phyloP scores from a whole-genome alignment of 2,329 filamentous ascomycete species.

The Sclerotinia trifoliorum region DNA sequence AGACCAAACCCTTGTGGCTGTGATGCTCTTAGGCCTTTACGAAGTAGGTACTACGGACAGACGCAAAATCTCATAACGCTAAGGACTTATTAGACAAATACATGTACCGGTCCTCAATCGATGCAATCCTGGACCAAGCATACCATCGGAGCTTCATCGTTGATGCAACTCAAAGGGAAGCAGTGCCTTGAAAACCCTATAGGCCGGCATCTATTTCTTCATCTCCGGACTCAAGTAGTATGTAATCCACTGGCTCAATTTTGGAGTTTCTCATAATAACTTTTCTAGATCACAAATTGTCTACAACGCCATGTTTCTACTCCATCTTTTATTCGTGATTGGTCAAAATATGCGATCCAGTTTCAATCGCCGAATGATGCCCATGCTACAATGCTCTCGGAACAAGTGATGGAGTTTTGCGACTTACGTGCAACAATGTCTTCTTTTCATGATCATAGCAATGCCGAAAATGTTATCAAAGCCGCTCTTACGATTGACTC shows the following conservation, averaged over 20 bases:
- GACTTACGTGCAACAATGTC: conserved; percentile 33
- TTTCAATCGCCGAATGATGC: conserved; percentile 28
- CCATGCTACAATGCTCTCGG: conserved; percentile 43
- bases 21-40: conserved; percentile 35
- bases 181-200: conserved; percentile 48
- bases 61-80: conserved; percentile 46
- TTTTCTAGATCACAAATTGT: conserved; percentile 48
- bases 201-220: conserved; percentile 53
- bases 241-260: neutral
- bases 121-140: conserved; percentile 54
- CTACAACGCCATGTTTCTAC: conserved; percentile 51
- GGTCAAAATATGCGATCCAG: conserved; percentile 40
- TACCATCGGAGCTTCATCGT: conserved; percentile 50
- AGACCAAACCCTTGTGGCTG: conserved; percentile 34
- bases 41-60: conserved; percentile 40
- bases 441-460: conserved; percentile 32
- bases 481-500: conserved; percentile 27
- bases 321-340: conserved; percentile 48
- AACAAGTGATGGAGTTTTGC: conserved; percentile 41
- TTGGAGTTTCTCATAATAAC: conserved; percentile 35
- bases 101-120: conserved; percentile 41
- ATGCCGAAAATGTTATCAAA: conserved; percentile 28
- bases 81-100: conserved; percentile 31
- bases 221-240: conserved; percentile 45
- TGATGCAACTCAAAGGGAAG: conserved; percentile 50